These are phyloP conservation scores for Boletus fagicola DNA, from an alignment of 768 basidiomycete genomes.

Conservation along the genomic window DNA sequence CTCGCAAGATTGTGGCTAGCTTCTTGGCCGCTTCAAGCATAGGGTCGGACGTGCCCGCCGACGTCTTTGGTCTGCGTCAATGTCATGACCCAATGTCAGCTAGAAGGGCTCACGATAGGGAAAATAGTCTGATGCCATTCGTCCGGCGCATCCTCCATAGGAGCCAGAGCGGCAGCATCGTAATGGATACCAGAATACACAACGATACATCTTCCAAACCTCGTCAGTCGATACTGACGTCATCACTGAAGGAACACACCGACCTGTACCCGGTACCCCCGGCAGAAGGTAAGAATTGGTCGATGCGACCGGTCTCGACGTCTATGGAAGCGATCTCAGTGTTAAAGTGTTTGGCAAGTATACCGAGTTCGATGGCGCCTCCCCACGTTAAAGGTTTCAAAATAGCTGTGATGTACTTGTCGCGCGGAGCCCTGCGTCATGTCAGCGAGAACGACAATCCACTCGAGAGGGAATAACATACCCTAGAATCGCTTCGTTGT, in stretches of 20 bases:
- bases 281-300: constrained; percentile 60
- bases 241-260: neutral
- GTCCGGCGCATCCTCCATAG: constrained; percentile 65
- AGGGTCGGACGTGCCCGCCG: constrained; percentile 45
- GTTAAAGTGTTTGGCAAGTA: constrained; percentile 77
- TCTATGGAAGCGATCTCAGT: constrained; percentile 90
- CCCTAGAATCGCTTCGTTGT: constrained; percentile 88
- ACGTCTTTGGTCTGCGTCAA: constrained; percentile 29
- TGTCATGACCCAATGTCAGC: constrained; percentile 10
- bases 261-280: constrained; percentile 35
- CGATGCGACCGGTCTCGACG: constrained; percentile 88
- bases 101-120: constrained; percentile 46
- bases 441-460: neutral
- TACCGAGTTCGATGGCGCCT: constrained; percentile 89
- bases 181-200: constrained; percentile 98
- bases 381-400: constrained; percentile 84
- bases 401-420: constrained; percentile 80
- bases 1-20: constrained; percentile 69
- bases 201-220: constrained; percentile 55
- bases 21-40: constrained; percentile 63
- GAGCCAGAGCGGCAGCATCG: constrained; percentile 84
- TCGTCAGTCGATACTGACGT: constrained; percentile 3
- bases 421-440: constrained; percentile 46
- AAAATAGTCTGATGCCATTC: constrained; percentile 93
- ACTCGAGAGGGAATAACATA: constrained; percentile 30